phyloP scores from a whole-genome alignment of 1,139 yeast genomes.

The Debaryomycetaceae sp. region DNA sequence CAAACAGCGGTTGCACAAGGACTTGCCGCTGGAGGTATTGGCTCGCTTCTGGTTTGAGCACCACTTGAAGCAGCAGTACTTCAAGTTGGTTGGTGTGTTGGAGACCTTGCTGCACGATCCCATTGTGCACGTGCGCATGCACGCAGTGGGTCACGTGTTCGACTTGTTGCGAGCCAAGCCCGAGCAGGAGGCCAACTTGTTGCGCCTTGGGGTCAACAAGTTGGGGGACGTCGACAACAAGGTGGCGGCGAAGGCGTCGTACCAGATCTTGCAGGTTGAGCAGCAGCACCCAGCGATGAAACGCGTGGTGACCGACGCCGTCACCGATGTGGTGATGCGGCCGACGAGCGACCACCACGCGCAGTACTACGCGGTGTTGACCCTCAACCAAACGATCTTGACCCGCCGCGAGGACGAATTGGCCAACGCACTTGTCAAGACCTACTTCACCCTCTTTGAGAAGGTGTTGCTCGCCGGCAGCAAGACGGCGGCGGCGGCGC shows the following conservation, averaged over 20 bases:
- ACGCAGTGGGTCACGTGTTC: constrained; percentile 69
- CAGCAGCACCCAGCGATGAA: constrained; percentile 98
- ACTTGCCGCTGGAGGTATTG: constrained; percentile 47
- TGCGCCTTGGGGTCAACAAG: constrained; percentile 87
- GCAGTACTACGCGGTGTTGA: constrained; percentile 79
- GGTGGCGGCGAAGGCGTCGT: constrained; percentile 86
- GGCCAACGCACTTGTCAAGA: constrained; percentile 77
- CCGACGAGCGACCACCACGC: constrained; percentile 80
- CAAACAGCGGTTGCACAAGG: constrained; percentile 61
- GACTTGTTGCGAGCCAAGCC: constrained; percentile 83
- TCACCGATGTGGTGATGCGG: constrained; percentile 76
- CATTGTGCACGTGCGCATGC: constrained; percentile 84
- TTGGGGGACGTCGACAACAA: constrained; percentile 90
- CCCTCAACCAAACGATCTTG: constrained; percentile 89
- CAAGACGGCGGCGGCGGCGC: constrained; percentile 35
- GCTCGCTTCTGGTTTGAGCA: constrained; percentile 87
- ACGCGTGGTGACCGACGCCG: constrained; percentile 67
- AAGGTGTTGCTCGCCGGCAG: constrained; percentile 72
- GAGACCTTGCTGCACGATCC: constrained; percentile 84
- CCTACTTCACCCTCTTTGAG: constrained; percentile 84
- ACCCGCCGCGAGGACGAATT: constrained; percentile 69
- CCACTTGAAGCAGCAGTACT: constrained; percentile 71
- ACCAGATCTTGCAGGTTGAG: constrained; percentile 71
- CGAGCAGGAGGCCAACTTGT: constrained; percentile 91
- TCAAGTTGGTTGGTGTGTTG: constrained; percentile 63